Percentiles rank a stretch among this genome's conserved stretches.
These are phyloP conservation scores for Xerocomus amazonicus DNA, from an alignment of 1,284 basidiomycete genomes.

Conservation along the genomic window DNA sequence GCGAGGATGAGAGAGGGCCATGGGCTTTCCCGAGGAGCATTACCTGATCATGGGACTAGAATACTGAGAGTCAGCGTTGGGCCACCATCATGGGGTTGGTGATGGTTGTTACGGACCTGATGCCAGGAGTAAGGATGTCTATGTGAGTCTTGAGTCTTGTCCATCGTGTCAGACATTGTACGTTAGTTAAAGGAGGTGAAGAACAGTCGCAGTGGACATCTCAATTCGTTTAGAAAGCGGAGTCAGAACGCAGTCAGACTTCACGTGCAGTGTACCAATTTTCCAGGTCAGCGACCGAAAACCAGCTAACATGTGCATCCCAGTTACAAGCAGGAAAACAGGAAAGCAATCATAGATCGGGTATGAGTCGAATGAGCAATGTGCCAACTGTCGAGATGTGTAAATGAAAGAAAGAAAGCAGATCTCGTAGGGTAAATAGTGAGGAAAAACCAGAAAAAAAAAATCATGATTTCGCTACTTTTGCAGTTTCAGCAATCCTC, in stretches of 20 bases:
- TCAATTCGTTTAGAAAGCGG: slow-evolving; percentile 27
- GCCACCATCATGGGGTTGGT: slow-evolving; percentile 12
- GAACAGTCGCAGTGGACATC: slow-evolving; percentile 16
- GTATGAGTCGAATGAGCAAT: slow-evolving; percentile 21
- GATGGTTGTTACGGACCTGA: slow-evolving; percentile 40
- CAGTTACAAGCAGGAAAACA: slow-evolving; percentile 28
- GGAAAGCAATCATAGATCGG: slow-evolving; percentile 20
- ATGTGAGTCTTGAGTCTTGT: slow-evolving; percentile 31
- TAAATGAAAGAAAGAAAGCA: slow-evolving; percentile 10
- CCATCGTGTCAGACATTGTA: slow-evolving; percentile 16
- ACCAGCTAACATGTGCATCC: slow-evolving; percentile 20
- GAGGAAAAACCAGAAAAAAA: slow-evolving; percentile 1
- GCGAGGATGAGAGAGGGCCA: slow-evolving; percentile 18
- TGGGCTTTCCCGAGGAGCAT: slow-evolving; percentile 17
- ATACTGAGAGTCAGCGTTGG: slow-evolving; percentile 19
- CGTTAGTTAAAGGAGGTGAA: slow-evolving; percentile 12
- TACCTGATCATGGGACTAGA: slow-evolving; percentile 66
- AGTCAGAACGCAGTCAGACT: slow-evolving; percentile 32
- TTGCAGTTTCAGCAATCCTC: slow-evolving; percentile 53
- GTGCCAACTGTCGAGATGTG: slow-evolving; percentile 10
- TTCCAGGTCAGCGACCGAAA: slow-evolving; percentile 1
- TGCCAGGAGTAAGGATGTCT: slow-evolving; percentile 61
- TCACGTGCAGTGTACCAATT: slow-evolving; percentile 23
- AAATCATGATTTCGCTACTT: slow-evolving; percentile 32
- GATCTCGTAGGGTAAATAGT: slow-evolving; percentile 16